These are phyloP conservation scores for Mycena metata DNA, from an alignment of 768 basidiomycete genomes.

Conservation along the genomic window DNA sequence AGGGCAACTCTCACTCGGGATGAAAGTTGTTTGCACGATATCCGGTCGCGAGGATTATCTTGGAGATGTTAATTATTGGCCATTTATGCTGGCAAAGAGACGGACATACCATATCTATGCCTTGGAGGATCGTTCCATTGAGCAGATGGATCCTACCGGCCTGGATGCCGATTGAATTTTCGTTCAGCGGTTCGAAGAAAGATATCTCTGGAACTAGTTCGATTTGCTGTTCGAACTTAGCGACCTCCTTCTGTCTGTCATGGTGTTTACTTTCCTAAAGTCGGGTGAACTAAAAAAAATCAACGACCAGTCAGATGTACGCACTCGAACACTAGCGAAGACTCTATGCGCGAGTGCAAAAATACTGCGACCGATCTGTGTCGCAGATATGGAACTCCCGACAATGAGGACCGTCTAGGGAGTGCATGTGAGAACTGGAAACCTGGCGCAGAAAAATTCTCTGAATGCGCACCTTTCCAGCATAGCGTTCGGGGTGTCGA, in stretches of 20 bases:
- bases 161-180: slow-evolving; percentile 32
- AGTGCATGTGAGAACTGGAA: neutral
- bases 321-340: slow-evolving; percentile 36
- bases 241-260: slow-evolving; percentile 31
- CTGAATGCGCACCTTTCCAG: slow-evolving; percentile 42
- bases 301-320: neutral
- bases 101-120: slow-evolving; percentile 41
- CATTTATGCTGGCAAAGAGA: too few relatives aligned
- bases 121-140: slow-evolving; percentile 45
- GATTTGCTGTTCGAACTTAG: slow-evolving; percentile 39
- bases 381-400: slow-evolving; percentile 32
- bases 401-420: slow-evolving; percentile 36
- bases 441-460: neutral
- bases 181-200: slow-evolving; percentile 40
- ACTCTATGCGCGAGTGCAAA: slow-evolving; percentile 25
- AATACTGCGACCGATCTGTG: slow-evolving; percentile 35
- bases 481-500: slow-evolving; percentile 44
- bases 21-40: slow-evolving; percentile 49
- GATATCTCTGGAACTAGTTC: slow-evolving; percentile 47
- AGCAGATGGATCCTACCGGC: slow-evolving; percentile 42
- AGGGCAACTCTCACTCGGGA: slow-evolving; percentile 14
- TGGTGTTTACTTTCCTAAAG: slow-evolving; percentile 39
- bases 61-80: too few relatives aligned
- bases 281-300: neutral
- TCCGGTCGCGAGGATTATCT: slow-evolving; percentile 47